Base-by-base conservation (phyloP, 306 rosid genomes). In the Ochetophila trinervis region DNA sequence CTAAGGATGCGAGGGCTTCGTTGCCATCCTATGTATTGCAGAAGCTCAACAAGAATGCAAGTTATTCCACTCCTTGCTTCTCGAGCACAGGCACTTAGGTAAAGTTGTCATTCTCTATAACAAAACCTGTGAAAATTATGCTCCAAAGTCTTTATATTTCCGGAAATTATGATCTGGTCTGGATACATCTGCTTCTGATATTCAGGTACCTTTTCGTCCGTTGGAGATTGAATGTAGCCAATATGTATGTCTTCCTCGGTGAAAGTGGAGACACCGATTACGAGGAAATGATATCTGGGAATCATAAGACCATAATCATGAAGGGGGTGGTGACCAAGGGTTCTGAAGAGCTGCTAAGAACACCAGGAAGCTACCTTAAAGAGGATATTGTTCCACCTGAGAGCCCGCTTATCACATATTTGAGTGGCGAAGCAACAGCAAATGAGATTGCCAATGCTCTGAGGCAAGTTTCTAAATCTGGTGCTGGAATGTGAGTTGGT, bases 241-340 rank as follows among this genome's bases (percentile, higher is more conserved):
- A 86, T 79, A 91, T 91, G 97, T 86, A 78, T 65, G 93, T 91
- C 23, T 65, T 91, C 55, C 83, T 88, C 2, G 97, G 97, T 49
- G 91, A 91, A 79, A 82, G 80, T 17, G 95, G 97, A 45, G 97
- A 91, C 83, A 86, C 87, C 0, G 97, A 91, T 77, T 78, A 75
- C 48, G 97, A 91, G 60, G 97, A 91, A 73, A 61, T 91, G 96
- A 91, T 91, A 70, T 61, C 94, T 5, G 97, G 97, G 80, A 83
- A 89, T 63, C 96, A 91, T 73, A 88, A 84, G 83, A 86, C 94
- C 57, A 74, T 91, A 53, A 67, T 83, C 67, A 66, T 91, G 87
- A 91, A 88, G 69, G 96, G 86, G 5, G 75, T 76, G 56, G 86
- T 78, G 18, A 44, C 74, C 32, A 83, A 79, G 56, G 94, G 91